phyloP scores from a whole-genome alignment of 2,329 filamentous ascomycete species.

The Bipolaris victoriae region DNA sequence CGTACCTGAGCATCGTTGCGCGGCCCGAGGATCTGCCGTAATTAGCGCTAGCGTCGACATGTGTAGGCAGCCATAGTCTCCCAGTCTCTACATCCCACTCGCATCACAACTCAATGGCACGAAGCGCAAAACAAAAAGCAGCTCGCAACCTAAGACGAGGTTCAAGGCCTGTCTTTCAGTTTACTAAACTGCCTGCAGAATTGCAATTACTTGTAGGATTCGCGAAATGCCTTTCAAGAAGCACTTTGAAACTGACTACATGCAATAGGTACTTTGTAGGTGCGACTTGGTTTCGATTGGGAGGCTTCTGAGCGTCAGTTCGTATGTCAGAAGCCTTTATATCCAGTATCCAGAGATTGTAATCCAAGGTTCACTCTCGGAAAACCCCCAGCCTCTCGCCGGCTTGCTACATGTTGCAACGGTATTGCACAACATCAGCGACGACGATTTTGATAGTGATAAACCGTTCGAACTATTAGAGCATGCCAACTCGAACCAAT shows the following conservation, averaged over 20 bases:
- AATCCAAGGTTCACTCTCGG: not conserved
- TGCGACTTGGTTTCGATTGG: not conserved
- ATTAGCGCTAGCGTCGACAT: slow-evolving; percentile 5
- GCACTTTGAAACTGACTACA: not conserved
- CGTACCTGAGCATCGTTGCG: slow-evolving; percentile 14
- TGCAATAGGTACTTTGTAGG: not conserved
- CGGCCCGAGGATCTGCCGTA: slow-evolving; percentile 14
- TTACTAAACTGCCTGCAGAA: not conserved
- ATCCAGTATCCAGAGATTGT: not conserved
- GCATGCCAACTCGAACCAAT: not conserved
- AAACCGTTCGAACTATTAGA: not conserved
- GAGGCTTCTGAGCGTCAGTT: not conserved
- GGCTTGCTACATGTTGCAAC: not conserved
- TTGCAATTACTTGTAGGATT: not conserved
- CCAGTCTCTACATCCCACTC: not conserved
- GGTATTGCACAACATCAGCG: not conserved
- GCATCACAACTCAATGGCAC: not conserved
- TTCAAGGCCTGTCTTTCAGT: not conserved
- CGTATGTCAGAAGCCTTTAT: not conserved
- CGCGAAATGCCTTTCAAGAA: not conserved
- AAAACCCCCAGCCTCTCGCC: not conserved
- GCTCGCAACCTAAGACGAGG: not conserved
- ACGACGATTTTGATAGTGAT: not conserved
- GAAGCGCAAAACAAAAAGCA: not conserved
- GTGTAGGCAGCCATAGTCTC: not conserved